Percentiles rank a stretch among this genome's conserved stretches.
Conservation (phyloP, 345 rosid species). For the Ceriops zippeliana region DNA sequence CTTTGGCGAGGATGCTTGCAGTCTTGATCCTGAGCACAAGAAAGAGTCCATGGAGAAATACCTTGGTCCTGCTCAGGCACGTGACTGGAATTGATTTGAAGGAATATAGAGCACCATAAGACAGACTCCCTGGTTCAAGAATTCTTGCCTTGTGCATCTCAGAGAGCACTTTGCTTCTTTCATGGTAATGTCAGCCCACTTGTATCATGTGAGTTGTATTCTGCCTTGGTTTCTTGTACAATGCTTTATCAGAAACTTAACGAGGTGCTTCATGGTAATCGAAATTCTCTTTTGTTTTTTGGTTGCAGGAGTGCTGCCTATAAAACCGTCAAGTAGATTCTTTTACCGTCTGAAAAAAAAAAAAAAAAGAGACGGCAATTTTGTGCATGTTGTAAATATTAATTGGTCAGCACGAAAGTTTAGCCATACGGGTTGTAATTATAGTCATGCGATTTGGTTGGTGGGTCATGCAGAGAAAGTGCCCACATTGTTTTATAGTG, state of each 20-base stretch:
- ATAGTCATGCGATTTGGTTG: conserved; percentile 10
- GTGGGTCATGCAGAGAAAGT: conserved; percentile 14
- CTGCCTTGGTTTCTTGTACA: neutral
- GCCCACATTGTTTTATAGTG: neutral
- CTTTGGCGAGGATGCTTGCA: conserved; percentile 33
- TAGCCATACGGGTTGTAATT: conserved; percentile 12
- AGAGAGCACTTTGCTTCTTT: too few species aligned
- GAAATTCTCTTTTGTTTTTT: neutral
- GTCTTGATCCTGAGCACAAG: conserved; percentile 95
- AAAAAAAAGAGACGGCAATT: conserved; percentile 14
- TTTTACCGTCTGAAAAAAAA: conserved; percentile 23
- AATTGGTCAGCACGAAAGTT: conserved; percentile 5
- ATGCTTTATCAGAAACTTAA: neutral
- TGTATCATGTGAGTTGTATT: conserved; percentile 14
- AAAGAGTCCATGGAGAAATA: conserved; percentile 98
- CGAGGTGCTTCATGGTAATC: too few species aligned
- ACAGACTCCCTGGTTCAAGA: neutral
- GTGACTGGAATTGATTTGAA: conserved; percentile 28
- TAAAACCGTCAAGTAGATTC: conserved; percentile 18
- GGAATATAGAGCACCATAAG: neutral
- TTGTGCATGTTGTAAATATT: conserved; percentile 35
- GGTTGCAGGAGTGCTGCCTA: conserved; percentile 29
- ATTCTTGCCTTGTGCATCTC: neutral
- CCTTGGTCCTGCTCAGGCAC: conserved; percentile 56
- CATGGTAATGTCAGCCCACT: neutral